Conservation (phyloP, 2,329 filamentous ascomycete genomes). For the Chaetomium olivaceum region DNA sequence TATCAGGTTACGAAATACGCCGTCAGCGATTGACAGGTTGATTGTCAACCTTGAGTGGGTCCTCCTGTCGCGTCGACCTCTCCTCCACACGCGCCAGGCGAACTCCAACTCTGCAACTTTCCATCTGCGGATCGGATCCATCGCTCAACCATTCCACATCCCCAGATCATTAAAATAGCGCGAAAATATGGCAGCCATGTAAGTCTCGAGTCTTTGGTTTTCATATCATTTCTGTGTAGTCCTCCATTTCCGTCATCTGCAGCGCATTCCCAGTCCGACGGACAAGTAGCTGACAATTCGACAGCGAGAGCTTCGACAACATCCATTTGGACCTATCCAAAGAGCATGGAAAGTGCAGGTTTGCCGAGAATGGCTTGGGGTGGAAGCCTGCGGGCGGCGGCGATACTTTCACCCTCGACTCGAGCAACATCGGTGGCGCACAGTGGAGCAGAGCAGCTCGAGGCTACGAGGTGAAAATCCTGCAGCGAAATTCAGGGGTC, state of each 20-base stretch:
- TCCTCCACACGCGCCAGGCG: conserved; percentile 8
- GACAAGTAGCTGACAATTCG: conserved; percentile 20
- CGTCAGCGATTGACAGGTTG: not conserved
- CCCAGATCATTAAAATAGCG: not conserved
- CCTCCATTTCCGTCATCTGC: not conserved
- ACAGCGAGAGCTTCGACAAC: conserved; percentile 89
- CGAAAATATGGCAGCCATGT: conserved; percentile 32
- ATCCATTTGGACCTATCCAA: conserved; percentile 96
- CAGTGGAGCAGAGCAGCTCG: conserved; percentile 94
- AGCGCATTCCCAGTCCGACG: not conserved
- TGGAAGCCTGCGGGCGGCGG: conserved; percentile 90
- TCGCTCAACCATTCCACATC: conserved; percentile 9
- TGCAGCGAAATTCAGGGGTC: conserved; percentile 79
- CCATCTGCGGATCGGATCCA: not conserved
- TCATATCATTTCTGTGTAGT: not conserved
- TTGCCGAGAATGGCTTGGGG: conserved; percentile 89
- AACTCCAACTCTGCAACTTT: conserved; percentile 4
- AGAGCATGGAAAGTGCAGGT: conserved; percentile 87
- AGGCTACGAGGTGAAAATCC: conserved; percentile 90
- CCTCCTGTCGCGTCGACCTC: conserved; percentile 24
- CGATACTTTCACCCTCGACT: conserved; percentile 91
- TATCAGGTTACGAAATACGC: not conserved
- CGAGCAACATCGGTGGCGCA: conserved; percentile 77
- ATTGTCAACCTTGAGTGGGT: no score
- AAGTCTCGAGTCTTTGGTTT: conserved; percentile 12